Evolutionary conservation across 192 early-diverging fungal species (phyloP).

Genomic region (Helicostylum pulchrum): DNA sequence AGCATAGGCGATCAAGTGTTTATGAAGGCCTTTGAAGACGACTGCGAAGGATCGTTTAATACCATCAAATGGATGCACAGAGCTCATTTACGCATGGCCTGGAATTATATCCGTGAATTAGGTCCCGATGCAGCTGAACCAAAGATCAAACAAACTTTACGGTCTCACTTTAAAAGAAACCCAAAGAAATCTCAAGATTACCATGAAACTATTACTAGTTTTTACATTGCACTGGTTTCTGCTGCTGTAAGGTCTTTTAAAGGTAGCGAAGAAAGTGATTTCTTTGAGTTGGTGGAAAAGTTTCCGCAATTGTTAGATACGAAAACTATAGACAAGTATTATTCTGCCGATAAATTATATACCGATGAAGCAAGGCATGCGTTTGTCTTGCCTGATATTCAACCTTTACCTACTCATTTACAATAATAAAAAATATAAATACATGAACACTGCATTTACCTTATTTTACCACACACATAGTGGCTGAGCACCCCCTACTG

Average conservation of each 20-base stretch:
- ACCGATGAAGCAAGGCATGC: constrained; percentile 16
- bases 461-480: background rate
- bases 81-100: constrained; percentile 42
- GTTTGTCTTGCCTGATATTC: constrained; percentile 33
- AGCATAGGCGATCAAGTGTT: constrained; percentile 46
- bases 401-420: constrained; percentile 23
- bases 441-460: background rate
- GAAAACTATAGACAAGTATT: constrained; percentile 29
- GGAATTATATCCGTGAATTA: constrained; percentile 39
- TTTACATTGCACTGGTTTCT: constrained; percentile 30
- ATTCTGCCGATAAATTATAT: constrained; percentile 24
- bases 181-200: constrained; percentile 17
- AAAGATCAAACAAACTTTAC: constrained; percentile 30
- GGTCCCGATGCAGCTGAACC: constrained; percentile 18
- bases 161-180: constrained; percentile 16
- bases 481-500: too few species aligned
- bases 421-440: background rate
- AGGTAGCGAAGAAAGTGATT: constrained; percentile 26
- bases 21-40: constrained; percentile 35
- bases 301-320: constrained; percentile 30
- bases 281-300: constrained; percentile 33
- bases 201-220: constrained; percentile 38
- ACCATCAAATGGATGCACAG: constrained; percentile 35
- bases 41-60: constrained; percentile 10
- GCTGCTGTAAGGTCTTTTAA: constrained; percentile 16